Percentiles rank a stretch among this genome's conserved stretches.
Evolutionary conservation across 768 basidiomycete genomes (phyloP).

Genomic region (Tulasnella calospora): DNA sequence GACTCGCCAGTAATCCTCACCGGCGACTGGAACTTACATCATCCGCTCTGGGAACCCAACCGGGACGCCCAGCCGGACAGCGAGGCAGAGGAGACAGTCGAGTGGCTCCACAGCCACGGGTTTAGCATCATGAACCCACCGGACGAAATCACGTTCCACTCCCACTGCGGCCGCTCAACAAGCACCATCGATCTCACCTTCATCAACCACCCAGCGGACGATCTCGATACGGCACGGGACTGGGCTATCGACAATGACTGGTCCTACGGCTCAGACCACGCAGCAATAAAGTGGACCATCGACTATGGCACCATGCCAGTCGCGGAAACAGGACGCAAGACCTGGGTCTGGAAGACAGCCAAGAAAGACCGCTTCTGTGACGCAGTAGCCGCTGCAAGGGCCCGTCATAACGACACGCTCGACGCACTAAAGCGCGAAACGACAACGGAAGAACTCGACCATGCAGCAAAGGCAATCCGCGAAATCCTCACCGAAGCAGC

Average conservation of each 20-base stretch:
- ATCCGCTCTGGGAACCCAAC: constrained; percentile 11
- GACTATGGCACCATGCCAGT: not conserved
- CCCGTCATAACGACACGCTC: not conserved
- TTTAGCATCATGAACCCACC: constrained; percentile 19
- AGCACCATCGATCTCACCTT: constrained; percentile 25
- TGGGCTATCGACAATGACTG: constrained; percentile 15
- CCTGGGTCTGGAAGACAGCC: not conserved
- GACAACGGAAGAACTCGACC: not conserved
- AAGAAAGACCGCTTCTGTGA: not conserved
- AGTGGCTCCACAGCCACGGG: constrained; percentile 13
- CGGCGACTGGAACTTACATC: constrained; percentile 24
- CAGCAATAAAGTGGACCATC: constrained; percentile 1
- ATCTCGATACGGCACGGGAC: not conserved
- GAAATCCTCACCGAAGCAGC: not conserved
- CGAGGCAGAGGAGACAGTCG: not conserved
- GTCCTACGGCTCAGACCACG: constrained; percentile 16
- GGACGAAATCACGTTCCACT: constrained; percentile 12
- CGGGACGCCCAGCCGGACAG: not conserved
- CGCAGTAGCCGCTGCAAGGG: not conserved
- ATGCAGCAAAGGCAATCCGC: not conserved
- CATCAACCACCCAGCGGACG: constrained; percentile 13
- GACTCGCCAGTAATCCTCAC: constrained; percentile 16
- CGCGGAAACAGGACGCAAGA: not conserved
- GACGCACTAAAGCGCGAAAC: not conserved
- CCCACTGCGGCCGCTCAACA: not conserved